Conservation (phyloP, 352 stramenopile genomes). For the Phytophthora europaea region DNA sequence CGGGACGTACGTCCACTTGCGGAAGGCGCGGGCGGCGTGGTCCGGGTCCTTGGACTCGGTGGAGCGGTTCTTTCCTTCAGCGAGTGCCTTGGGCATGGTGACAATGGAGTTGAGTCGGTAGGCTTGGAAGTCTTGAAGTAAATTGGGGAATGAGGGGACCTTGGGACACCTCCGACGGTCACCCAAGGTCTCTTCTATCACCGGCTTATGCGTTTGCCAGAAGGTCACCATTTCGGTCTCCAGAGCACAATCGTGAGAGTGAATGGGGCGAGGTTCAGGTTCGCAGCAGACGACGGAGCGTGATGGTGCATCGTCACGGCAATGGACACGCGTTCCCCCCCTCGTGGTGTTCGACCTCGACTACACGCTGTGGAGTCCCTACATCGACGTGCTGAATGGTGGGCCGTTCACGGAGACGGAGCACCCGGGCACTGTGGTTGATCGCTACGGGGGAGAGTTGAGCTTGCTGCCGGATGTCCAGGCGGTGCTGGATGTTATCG, state of each 20-base stretch:
- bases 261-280: slow-evolving; percentile 1
- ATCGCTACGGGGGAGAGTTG: slow-evolving; percentile 68
- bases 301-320: not conserved
- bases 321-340: slow-evolving; percentile 62
- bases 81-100: slow-evolving; percentile 23
- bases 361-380: slow-evolving; percentile 81
- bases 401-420: slow-evolving; percentile 67
- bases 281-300: not conserved
- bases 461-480: slow-evolving; percentile 41
- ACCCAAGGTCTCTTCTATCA: not conserved
- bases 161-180: not conserved
- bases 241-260: not conserved
- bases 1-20: slow-evolving; percentile 62
- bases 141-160: slow-evolving; percentile 2
- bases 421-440: slow-evolving; percentile 67
- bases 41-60: slow-evolving; percentile 22
- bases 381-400: slow-evolving; percentile 88
- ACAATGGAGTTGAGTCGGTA: not conserved
- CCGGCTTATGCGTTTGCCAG: slow-evolving; percentile 5
- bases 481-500: slow-evolving; percentile 68
- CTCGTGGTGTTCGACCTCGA: slow-evolving; percentile 83
- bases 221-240: not conserved
- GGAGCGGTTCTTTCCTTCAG: slow-evolving; percentile 29
- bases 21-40: slow-evolving; percentile 21
- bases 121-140: not conserved